Base-by-base conservation (phyloP, 257 asterid species). In the Lantana camara region DNA sequence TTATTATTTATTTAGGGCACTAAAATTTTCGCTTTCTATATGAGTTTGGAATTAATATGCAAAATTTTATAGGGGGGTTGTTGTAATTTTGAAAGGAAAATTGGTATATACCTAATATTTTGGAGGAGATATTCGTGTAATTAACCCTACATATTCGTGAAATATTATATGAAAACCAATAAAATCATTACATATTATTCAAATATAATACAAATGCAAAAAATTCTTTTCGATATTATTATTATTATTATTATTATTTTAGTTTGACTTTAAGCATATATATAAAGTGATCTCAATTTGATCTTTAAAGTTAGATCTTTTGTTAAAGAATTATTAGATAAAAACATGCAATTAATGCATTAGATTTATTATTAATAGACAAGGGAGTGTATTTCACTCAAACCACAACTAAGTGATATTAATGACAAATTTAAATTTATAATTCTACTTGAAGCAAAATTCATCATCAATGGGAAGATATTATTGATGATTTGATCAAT, bases 371-470 rank as follows among this genome's bases (percentile, higher is more conserved):
- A 59, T 27, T 20, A 66, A 60, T 52, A 52, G 69, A 63, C 68
- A 68, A 14, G 67, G 22, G 60, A 57, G 68, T 63, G 64, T 42
- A 63, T 57, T 57, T 69, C 72, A 74, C 69, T 69, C 75, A 69
- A 73, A n/a, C 62, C 20, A 65, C 57, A 58, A 60, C 49, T 16
- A 29, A 57, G 19, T 59, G 4, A 16, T 22, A 53, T 50, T 49
- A 20, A 58, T 42, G 20, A 14, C 10, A 7, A 55, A 44, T 50
- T 63, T 16, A 58, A 9, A 59, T 41, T 55, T 16, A 59, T 27
- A 10, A 51, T 50, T 53, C 34, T 38, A 57, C 59, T 32, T 57
- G 30, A 57, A 20, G 64, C 15, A 16, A 17, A n/a, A 30, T 30
- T 23, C 27, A 11, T 7, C 37, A 15, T 20, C 19, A 19, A 42